Evolutionary conservation across 768 basidiomycete genomes (phyloP).

Genomic region (Boletus reticulatus): DNA sequence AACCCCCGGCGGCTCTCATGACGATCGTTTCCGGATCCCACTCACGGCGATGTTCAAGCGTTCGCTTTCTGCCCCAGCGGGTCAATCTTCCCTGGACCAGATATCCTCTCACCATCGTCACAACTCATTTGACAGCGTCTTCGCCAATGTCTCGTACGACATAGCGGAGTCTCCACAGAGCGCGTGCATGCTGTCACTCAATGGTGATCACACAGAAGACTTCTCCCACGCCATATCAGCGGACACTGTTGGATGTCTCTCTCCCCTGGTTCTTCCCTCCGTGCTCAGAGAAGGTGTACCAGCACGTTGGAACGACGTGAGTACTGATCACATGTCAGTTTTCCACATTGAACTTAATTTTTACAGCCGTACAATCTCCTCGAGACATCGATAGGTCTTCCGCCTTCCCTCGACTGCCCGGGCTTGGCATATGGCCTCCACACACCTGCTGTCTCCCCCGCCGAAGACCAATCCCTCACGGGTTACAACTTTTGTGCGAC

Average conservation of each 20-base stretch:
- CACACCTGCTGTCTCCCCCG: slow-evolving; percentile 27
- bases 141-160: slow-evolving; percentile 32
- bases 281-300: slow-evolving; percentile 28
- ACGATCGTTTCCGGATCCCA: slow-evolving; percentile 42
- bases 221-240: slow-evolving; percentile 15
- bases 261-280: slow-evolving; percentile 32
- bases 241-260: slow-evolving; percentile 27
- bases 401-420: slow-evolving; percentile 22
- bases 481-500: slow-evolving; percentile 17
- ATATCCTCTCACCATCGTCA: slow-evolving; percentile 19
- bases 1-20: slow-evolving; percentile 26
- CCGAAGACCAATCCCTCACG: slow-evolving; percentile 23
- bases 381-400: slow-evolving; percentile 30
- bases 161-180: slow-evolving; percentile 20
- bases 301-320: slow-evolving; percentile 36
- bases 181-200: slow-evolving; percentile 9
- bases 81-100: slow-evolving; percentile 17
- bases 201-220: slow-evolving; percentile 25
- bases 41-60: slow-evolving; percentile 68
- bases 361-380: slow-evolving; percentile 34
- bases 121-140: slow-evolving; percentile 28
- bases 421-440: slow-evolving; percentile 22
- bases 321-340: slow-evolving; percentile 13
- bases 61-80: slow-evolving; percentile 54
- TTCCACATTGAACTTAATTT: slow-evolving; percentile 17